Evolutionary conservation across 345 rosid genomes (phyloP).

Genomic region (Eucalyptus erythrocorys): DNA sequence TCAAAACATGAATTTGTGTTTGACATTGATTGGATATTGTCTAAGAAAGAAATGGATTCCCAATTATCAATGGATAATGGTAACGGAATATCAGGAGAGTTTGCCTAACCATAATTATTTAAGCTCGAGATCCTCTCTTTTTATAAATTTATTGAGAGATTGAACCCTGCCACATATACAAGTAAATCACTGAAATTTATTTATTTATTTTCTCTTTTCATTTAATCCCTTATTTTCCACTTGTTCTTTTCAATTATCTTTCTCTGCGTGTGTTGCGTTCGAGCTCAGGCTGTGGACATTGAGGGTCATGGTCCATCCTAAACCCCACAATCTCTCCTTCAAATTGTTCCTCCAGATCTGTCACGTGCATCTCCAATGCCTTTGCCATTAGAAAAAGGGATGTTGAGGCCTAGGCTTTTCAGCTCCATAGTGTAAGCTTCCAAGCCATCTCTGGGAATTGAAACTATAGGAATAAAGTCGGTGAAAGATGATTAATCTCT

Average conservation of each 20-base stretch:
- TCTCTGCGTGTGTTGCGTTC: no score
- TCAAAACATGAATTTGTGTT: background rate
- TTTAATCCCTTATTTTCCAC: background rate
- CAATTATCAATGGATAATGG: background rate
- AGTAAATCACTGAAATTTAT: background rate
- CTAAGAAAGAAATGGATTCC: background rate
- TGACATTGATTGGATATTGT: background rate
- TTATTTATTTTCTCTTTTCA: background rate
- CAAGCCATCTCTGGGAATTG: no score
- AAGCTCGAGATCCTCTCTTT: background rate
- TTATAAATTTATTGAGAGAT: background rate
- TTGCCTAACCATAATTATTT: background rate
- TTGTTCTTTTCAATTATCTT: no score
- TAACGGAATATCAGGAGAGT: background rate
- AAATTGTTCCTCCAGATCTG: background rate
- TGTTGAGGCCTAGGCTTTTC: background rate
- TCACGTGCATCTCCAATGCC: background rate
- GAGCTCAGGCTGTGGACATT: no score
- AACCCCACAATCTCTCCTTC: no score
- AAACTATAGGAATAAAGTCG: no score
- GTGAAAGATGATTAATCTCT: no score
- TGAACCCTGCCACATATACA: background rate
- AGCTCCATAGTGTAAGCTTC: no score
- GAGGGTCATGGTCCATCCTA: no score
- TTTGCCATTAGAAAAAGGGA: background rate